A percentile compares a stretch with the other conserved stretches of the same genome.
Evolutionary conservation across 495 filamentous ascomycete species (phyloP).

Genomic region (Halenospora varia): DNA sequence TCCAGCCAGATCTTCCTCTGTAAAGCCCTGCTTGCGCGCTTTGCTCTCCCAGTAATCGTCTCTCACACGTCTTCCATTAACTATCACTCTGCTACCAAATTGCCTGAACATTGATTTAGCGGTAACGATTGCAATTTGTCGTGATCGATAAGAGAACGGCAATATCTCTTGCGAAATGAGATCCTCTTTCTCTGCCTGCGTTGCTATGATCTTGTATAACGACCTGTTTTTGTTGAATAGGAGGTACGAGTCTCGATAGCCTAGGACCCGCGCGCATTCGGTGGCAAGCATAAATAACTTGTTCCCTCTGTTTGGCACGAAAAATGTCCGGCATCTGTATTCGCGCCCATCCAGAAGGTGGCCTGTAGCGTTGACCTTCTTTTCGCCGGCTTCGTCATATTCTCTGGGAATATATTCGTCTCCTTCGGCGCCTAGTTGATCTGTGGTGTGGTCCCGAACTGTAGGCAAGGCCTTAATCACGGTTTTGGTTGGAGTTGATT

Average conservation of each 20-base stretch:
- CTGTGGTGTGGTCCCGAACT: slow-evolving; percentile 94
- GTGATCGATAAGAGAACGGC: slow-evolving; percentile 95
- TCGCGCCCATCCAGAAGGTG: slow-evolving; percentile 77
- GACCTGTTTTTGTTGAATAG: slow-evolving; percentile 99
- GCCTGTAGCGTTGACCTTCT: slow-evolving; percentile 83
- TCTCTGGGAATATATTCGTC: slow-evolving; percentile 97
- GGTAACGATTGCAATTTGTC: slow-evolving; percentile 97
- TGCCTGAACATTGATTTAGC: slow-evolving; percentile 99
- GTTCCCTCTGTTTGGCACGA: slow-evolving; percentile 80
- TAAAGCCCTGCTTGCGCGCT: slow-evolving; percentile 95
- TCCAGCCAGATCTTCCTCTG: slow-evolving; percentile 91
- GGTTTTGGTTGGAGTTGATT: slow-evolving; percentile 82
- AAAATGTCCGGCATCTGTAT: slow-evolving; percentile 91
- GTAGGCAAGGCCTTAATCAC: slow-evolving; percentile 94
- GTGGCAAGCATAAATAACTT: slow-evolving; percentile 99
- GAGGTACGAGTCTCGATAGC: slow-evolving; percentile 95
- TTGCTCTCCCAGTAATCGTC: slow-evolving; percentile 99
- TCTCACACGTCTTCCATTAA: slow-evolving; percentile 81
- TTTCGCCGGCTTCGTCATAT: slow-evolving; percentile 87
- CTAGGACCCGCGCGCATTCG: slow-evolving; percentile 91
- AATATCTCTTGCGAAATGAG: slow-evolving; percentile 91
- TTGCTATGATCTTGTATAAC: slow-evolving; percentile 96
- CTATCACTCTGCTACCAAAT: slow-evolving; percentile 94
- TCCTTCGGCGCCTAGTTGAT: slow-evolving; percentile 86
- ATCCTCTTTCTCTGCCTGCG: slow-evolving; percentile 93